phyloP scores from a whole-genome alignment of 306 rosid species.

The Neltuma alba region DNA sequence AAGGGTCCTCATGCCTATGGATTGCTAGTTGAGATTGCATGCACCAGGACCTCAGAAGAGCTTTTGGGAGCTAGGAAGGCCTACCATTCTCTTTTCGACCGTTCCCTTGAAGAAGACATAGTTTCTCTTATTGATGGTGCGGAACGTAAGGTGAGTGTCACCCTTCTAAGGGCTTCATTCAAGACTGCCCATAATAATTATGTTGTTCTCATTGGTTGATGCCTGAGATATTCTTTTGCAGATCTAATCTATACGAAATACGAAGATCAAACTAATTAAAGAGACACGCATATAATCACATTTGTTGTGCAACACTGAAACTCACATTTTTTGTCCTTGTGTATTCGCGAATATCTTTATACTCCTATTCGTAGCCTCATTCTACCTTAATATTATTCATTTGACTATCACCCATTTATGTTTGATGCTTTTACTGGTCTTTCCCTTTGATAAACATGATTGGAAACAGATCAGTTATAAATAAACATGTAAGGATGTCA shows the following conservation, averaged over 20 bases:
- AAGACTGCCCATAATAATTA: not conserved
- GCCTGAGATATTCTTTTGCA: not conserved
- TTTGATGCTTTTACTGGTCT: not conserved
- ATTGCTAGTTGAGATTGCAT: conserved; percentile 75
- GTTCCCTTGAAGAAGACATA: conserved; percentile 92
- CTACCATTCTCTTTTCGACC: conserved; percentile 91
- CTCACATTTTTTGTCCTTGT: no score
- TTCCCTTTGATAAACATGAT: not conserved
- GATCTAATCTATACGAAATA: no score
- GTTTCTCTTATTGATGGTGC: conserved; percentile 59
- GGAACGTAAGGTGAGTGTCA: conserved; percentile 62
- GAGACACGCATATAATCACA: no score
- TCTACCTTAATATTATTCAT: not conserved
- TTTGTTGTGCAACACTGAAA: no score
- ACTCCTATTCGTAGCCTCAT: not conserved
- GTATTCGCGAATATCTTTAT: not conserved
- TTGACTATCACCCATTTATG: not conserved
- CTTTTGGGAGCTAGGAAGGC: conserved; percentile 88
- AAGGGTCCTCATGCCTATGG: conserved; percentile 58
- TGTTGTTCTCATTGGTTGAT: not conserved
- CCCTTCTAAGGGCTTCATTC: not conserved
- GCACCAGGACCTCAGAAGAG: conserved; percentile 83
- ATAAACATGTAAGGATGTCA: not conserved
- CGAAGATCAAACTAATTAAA: no score
- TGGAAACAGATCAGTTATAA: not conserved